These are phyloP conservation scores for Puccinia novopanici DNA, from an alignment of 1,284 basidiomycete species.

Conservation along the genomic window DNA sequence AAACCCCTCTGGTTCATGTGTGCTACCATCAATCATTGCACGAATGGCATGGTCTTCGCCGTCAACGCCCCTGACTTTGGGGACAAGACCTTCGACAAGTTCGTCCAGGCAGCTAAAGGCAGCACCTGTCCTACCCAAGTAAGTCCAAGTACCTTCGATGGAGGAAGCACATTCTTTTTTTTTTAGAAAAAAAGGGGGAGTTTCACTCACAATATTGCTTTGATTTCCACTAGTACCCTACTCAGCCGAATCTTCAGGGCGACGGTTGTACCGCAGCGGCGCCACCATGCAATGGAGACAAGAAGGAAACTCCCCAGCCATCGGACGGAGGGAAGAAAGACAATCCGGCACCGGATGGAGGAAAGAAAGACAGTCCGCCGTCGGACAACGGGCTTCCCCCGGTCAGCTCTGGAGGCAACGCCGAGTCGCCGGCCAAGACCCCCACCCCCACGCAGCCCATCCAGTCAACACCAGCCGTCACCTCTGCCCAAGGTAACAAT, in stretches of 20 bases:
- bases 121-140: slow-evolving; percentile 40
- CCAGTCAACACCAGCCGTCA: not conserved
- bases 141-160: not conserved
- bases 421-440: not conserved
- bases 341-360: no score
- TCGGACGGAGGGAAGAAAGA: no score
- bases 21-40: slow-evolving; percentile 35
- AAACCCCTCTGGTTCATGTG: slow-evolving; percentile 51
- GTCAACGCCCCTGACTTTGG: slow-evolving; percentile 36
- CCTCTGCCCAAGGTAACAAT: not conserved
- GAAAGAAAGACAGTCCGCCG: no score
- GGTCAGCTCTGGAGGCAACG: slow-evolving; percentile 9
- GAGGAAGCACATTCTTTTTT: not conserved
- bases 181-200: not conserved
- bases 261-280: slow-evolving; percentile 22
- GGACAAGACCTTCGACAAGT: slow-evolving; percentile 31
- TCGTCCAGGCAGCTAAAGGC: slow-evolving; percentile 25
- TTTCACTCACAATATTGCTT: not conserved
- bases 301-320: not conserved
- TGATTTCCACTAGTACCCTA: slow-evolving; percentile 10
- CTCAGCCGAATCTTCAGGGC: slow-evolving; percentile 25
- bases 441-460: not conserved
- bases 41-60: slow-evolving; percentile 50
- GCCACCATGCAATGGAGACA: not conserved
- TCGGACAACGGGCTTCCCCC: slow-evolving; percentile 10